Base-by-base conservation (phyloP, 2,329 filamentous ascomycete species). In the Verticillium klebahnii region DNA sequence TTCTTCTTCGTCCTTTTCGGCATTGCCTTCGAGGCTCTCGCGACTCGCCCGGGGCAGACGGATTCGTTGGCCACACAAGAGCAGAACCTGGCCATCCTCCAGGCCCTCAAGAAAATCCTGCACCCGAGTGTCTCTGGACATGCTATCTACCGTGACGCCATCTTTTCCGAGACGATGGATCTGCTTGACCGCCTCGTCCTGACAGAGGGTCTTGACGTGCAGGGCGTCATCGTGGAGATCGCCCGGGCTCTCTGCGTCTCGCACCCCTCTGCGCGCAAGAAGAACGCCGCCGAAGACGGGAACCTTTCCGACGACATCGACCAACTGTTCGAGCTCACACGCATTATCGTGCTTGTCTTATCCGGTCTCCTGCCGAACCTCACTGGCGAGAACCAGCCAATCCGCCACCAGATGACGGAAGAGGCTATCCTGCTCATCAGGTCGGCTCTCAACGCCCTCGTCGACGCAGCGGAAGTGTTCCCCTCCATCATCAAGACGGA, bases 1-100 rank as follows among this genome's bases (percentile, higher is more conserved):
- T 99, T 99, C 82, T 99, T 99, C 80, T 99, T 99, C 70, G 94
- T 99, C 15, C 84, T 99, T 0, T 99, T 98, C 69, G 95, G 95
- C 12, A 89, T 99, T 62, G 93, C 94, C 0, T 98, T 99, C 68
- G 96, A 99, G 76, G 94, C 96, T 19, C 84, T 99, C 25, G 94
- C 94, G 8, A 92, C 92, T 7, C 88, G 93, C 56, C 89, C 90
- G 5, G 84, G 86, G 25, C 82, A 85, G 57, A 80, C 78, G 37
- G 88, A 90, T 67, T 81, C 88, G 12, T 82, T 93, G 34, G 88
- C 88, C 4, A 87, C 87, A 0, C 88, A 89, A 66, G 89, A 90
- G 66, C 92, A 97, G 72, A 92, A 90, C 7, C 78, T 97, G 32
- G 93, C 93, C 64, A 97, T 99, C 60, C 81, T 99, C 23, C 88